These are phyloP conservation scores for Plicaturopsis crispa DNA, from an alignment of 768 basidiomycete species.

Conservation along the genomic window DNA sequence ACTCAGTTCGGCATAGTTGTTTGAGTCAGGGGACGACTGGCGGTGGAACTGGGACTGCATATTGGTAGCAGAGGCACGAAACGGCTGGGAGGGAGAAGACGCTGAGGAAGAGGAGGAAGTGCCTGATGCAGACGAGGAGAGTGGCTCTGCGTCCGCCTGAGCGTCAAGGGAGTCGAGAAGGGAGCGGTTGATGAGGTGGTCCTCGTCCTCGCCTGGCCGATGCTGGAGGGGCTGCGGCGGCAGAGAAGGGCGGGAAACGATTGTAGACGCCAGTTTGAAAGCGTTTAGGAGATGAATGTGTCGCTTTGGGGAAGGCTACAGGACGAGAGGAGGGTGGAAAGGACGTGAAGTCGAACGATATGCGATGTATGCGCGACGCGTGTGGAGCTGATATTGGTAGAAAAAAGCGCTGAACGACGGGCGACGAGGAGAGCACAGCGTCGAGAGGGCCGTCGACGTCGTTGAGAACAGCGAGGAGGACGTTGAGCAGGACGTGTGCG, in stretches of 20 bases:
- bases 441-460: conserved; percentile 14
- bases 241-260: conserved; percentile 20
- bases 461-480: conserved; percentile 12
- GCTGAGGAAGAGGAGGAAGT: conserved; percentile 49
- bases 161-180: conserved; percentile 78
- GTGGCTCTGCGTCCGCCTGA: conserved; percentile 74
- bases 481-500: conserved; percentile 20
- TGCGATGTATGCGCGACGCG: conserved; percentile 29
- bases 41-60: conserved; percentile 37
- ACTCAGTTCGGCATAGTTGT: conserved; percentile 30
- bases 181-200: conserved; percentile 81
- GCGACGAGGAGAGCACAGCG: conserved; percentile 14
- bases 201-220: no score
- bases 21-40: conserved; percentile 22
- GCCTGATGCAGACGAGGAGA: conserved; percentile 43
- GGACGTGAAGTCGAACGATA: conserved; percentile 10
- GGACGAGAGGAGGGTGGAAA: conserved; percentile 5
- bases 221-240: conserved; percentile 14
- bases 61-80: conserved; percentile 36
- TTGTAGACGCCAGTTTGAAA: conserved; percentile 25
- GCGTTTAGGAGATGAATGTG: conserved; percentile 13
- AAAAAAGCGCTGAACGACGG: conserved; percentile 14
- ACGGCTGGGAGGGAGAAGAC: conserved; percentile 48
- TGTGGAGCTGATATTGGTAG: conserved; percentile 32
- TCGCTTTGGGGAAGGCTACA: conserved; percentile 13